These are phyloP conservation scores for Colletotrichum theobromicola DNA, from an alignment of 2,329 filamentous ascomycete species.

Conservation along the genomic window DNA sequence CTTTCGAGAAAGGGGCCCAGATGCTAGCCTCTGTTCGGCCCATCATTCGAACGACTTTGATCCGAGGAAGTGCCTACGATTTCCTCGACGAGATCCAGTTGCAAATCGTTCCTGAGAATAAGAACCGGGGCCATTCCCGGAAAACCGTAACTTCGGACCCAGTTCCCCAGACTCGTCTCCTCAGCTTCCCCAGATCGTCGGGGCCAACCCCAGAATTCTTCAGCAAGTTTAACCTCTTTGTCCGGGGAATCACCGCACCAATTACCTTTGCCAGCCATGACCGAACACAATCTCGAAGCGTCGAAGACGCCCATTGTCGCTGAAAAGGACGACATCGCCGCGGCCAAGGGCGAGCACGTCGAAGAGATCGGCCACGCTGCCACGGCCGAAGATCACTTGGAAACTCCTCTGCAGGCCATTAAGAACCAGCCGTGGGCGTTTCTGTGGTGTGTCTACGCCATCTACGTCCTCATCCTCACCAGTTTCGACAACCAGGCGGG, in stretches of 20 bases:
- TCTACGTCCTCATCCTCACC: conserved; percentile 43
- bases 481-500: conserved; percentile 47
- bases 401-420: conserved; percentile 25
- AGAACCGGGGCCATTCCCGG: conserved; percentile 9
- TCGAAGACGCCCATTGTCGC: background rate
- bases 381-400: background rate
- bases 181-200: conserved; percentile 5
- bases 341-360: conserved; percentile 12
- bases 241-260: background rate
- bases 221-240: background rate
- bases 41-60: conserved; percentile 1
- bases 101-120: background rate
- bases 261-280: background rate
- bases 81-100: background rate
- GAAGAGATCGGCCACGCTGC: conserved; percentile 7
- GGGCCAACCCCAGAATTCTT: background rate
- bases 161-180: conserved; percentile 6
- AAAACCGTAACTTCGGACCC: background rate
- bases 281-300: conserved; percentile 5
- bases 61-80: conserved; percentile 13
- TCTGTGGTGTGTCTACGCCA: conserved; percentile 43
- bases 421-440: conserved; percentile 29
- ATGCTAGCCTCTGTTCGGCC: background rate
- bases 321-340: conserved; percentile 14
- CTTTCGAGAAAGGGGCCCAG: background rate